phyloP scores from a whole-genome alignment of 2,329 filamentous ascomycete genomes.

The Thielaviopsis euricoi region DNA sequence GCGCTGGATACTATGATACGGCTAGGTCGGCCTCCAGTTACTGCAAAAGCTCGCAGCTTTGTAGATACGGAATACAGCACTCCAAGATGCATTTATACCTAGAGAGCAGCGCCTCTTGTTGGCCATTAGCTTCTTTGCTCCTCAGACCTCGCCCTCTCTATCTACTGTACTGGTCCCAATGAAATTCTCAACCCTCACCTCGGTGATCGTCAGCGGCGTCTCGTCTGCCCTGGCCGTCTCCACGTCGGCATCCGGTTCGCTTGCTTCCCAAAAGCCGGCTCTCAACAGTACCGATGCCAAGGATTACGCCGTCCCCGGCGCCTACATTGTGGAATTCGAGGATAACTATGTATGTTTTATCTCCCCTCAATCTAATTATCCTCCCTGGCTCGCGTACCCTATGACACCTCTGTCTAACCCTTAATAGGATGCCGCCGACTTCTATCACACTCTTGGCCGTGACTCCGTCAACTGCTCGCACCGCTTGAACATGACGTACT shows the following conservation, averaged over 20 bases:
- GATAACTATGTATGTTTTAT: constrained; percentile 1
- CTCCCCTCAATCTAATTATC: neutral
- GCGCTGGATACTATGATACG: neutral
- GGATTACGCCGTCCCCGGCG: neutral
- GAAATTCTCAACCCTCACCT: neutral
- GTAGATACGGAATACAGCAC: neutral
- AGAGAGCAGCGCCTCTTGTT: neutral
- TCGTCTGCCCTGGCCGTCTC: neutral
- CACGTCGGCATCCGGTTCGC: neutral
- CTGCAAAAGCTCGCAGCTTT: neutral
- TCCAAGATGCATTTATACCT: neutral
- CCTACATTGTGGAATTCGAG: constrained; percentile 4
- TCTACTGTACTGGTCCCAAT: neutral
- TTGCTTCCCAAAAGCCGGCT: neutral
- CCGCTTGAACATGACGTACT: constrained; percentile 1
- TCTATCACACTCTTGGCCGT: neutral
- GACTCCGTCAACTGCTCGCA: neutral
- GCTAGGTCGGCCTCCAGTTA: neutral
- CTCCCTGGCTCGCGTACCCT: neutral
- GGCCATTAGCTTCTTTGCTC: neutral
- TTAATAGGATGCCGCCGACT: neutral
- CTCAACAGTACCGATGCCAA: neutral
- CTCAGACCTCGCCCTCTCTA: neutral
- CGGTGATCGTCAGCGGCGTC: neutral
- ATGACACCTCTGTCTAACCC: neutral